Base-by-base conservation (phyloP, 1,139 yeast genomes). In the Geotrichum cucujoidarum region DNA sequence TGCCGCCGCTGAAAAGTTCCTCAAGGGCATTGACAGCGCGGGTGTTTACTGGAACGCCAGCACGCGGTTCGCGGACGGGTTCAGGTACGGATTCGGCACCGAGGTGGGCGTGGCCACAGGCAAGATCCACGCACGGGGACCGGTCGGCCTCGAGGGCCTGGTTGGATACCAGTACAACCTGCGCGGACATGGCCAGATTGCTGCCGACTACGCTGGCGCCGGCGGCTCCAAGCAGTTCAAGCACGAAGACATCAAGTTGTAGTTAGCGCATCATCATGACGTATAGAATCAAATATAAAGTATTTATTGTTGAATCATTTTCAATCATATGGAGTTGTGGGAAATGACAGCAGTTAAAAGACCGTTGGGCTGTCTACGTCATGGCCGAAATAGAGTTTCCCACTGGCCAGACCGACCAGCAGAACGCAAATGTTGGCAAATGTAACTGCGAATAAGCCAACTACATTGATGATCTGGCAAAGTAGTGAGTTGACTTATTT, bases 21-120 rank as follows among this genome's bases (percentile, higher is more conserved):
- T 90, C 60, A 81, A 82, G 65, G 95, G 90, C 25, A 77, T 94
- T 37, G 98, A 94, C 65, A 86, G 97, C 4, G 86, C 97, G 2
- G 97, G 97, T 49, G 95, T 92, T n/a, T 94, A 88, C 71, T 90
- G 97, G 97, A 94, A 94, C 63, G 90, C 95, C 45, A 85, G 95
- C 8, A 88, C 97, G 2, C 76, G 99, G 62, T 94, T 94, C 69
- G 97, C 98, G 8, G 99, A 94, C 68, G 99, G 99, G 1, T 92
- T 88, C 73, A 78, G 98, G 64, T 94, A 89, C 63, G 99, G 99
- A 0, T 92, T 94, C 64, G 99, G 99, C 47, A 84, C 98, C 7
- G 99, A 94, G 67, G 98, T 94, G 25, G 99, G 99, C 35, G 90
- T 94, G 53, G 84, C 95, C 52, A 94, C 98, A 41, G 89, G 90